Evolutionary conservation across 768 basidiomycete species (phyloP).

Genomic region (Rhodocollybia butyracea): DNA sequence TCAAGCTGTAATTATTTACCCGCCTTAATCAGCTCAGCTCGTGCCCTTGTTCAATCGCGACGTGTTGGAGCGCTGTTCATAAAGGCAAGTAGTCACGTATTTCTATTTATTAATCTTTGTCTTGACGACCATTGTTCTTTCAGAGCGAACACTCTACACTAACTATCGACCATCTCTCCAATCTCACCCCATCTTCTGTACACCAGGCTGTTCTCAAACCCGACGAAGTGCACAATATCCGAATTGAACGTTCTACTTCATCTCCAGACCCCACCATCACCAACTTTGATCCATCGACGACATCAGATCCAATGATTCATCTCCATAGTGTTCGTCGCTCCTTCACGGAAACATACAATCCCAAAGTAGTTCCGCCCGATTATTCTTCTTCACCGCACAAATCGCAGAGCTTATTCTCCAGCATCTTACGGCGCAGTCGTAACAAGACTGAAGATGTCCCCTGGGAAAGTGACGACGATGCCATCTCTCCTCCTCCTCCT

Average conservation of each 20-base stretch:
- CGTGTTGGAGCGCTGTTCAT: constrained; percentile 40
- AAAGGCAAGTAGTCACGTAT: constrained; percentile 35
- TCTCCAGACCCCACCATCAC: constrained; percentile 13
- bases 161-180: constrained; percentile 41
- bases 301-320: constrained; percentile 17
- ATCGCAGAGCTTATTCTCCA: constrained; percentile 28
- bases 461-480: constrained; percentile 17
- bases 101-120: constrained; percentile 14
- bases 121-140: constrained; percentile 15
- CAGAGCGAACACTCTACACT: constrained; percentile 45
- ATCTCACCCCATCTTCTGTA: constrained; percentile 39
- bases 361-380: constrained; percentile 9
- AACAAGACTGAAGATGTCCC: constrained; percentile 12
- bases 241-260: constrained; percentile 5
- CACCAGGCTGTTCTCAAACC: constrained; percentile 31
- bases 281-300: constrained; percentile 6
- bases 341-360: constrained; percentile 30
- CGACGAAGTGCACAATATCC: constrained; percentile 13
- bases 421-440: constrained; percentile 35
- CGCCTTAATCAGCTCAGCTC: constrained; percentile 25
- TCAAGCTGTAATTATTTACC: constrained; percentile 12
- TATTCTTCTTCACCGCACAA: constrained; percentile 19
- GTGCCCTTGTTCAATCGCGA: constrained; percentile 45
- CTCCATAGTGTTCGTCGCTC: constrained; percentile 28
- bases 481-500: constrained; percentile 42